phyloP scores from a whole-genome alignment of 192 early-diverging fungal genomes.

The Linnemannia zychae region DNA sequence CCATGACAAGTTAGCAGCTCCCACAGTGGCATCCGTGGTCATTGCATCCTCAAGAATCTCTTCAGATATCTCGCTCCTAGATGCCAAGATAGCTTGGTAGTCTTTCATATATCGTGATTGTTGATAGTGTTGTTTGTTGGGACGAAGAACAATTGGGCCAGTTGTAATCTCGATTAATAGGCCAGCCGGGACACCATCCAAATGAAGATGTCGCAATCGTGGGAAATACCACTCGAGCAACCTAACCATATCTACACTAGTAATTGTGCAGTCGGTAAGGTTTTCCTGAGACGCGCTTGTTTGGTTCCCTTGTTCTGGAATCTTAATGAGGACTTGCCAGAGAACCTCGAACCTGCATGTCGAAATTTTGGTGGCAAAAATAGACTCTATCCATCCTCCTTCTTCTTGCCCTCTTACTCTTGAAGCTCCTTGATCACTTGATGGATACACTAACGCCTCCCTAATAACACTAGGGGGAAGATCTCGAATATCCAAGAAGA shows the following conservation, averaged over 20 bases:
- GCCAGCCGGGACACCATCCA: slow-evolving; percentile 4
- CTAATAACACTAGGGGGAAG: background rate
- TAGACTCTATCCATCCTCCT: background rate
- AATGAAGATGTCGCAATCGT: background rate
- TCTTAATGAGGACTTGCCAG: background rate
- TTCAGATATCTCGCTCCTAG: background rate
- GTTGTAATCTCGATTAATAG: background rate
- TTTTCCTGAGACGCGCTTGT: too few relatives aligned
- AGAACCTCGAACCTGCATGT: background rate
- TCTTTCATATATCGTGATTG: background rate
- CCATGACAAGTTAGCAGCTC: background rate
- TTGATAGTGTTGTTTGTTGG: background rate
- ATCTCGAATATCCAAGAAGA: slow-evolving; percentile 13
- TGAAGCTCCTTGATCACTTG: background rate
- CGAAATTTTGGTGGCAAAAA: background rate
- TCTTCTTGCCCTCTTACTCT: background rate
- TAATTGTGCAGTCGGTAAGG: too few relatives aligned
- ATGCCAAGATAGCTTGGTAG: background rate
- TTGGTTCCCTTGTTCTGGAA: background rate
- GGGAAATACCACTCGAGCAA: background rate
- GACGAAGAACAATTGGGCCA: background rate
- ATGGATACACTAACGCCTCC: background rate
- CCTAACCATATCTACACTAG: background rate
- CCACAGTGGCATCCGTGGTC: background rate
- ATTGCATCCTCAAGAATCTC: too few relatives aligned